Conservation (phyloP, 257 asterid genomes). For the Capsicum baccatum region DNA sequence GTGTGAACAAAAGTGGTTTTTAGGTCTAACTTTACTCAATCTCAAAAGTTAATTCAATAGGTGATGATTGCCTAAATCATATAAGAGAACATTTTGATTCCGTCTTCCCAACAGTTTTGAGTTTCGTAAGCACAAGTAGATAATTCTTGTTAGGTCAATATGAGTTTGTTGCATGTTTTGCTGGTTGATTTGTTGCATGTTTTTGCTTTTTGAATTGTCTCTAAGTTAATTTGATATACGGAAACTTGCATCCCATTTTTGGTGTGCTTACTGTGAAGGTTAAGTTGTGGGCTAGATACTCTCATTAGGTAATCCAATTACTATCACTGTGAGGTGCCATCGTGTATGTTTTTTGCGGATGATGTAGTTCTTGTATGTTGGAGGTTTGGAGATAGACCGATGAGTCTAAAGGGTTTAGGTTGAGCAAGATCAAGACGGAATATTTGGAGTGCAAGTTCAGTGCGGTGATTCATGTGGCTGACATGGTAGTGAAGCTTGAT, state of each 20-base stretch:
- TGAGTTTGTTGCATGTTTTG: too few relatives aligned
- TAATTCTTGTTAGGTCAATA: neutral
- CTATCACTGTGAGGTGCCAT: neutral
- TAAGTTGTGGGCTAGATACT: neutral
- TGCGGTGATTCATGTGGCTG: too few relatives aligned
- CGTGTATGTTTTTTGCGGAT: too few relatives aligned
- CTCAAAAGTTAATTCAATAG: neutral
- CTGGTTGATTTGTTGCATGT: too few relatives aligned
- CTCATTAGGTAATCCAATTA: neutral
- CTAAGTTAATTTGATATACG: neutral
- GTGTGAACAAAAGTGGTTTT: neutral
- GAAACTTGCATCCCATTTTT: slow-evolving; percentile 14
- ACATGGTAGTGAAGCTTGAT: too few relatives aligned
- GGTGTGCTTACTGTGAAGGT: neutral
- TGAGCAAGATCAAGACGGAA: too few relatives aligned
- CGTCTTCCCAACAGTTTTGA: neutral
- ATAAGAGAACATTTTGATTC: neutral
- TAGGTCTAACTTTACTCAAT: neutral
- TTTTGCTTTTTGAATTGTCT: neutral
- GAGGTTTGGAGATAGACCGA: too few relatives aligned
- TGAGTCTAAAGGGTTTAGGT: too few relatives aligned
- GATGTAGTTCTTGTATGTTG: too few relatives aligned
- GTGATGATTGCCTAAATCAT: neutral
- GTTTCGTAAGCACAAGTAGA: neutral
- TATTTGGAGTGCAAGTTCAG: too few relatives aligned